Evolutionary conservation across 805 yeast species (phyloP).

Genomic region (Blastobotrys robertii): DNA sequence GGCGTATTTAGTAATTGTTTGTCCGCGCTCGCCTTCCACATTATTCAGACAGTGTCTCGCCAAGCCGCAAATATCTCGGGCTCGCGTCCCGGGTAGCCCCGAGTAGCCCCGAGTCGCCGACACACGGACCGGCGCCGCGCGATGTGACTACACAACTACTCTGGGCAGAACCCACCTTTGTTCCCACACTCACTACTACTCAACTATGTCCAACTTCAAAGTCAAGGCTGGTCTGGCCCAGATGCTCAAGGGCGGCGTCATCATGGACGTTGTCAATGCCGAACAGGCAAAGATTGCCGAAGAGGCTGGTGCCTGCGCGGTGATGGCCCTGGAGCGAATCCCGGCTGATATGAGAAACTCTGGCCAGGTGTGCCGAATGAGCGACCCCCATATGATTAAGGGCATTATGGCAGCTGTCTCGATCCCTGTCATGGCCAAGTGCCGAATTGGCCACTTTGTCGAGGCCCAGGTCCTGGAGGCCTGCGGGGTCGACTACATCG

Average conservation of each 20-base stretch:
- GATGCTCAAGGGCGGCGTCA: conserved; percentile 59
- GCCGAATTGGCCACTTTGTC: conserved; percentile 72
- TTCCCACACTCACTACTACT: neutral
- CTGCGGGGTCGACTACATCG: conserved; percentile 67
- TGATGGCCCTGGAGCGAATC: conserved; percentile 77
- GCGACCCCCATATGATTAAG: conserved; percentile 71
- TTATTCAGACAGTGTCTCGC: too few relatives aligned
- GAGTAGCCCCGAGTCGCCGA: neutral
- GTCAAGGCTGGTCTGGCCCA: conserved; percentile 74
- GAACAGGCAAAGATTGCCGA: conserved; percentile 79
- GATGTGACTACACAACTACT: neutral
- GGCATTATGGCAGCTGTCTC: conserved; percentile 55
- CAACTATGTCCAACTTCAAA: conserved; percentile 10
- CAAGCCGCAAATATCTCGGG: neutral
- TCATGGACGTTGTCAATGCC: conserved; percentile 46
- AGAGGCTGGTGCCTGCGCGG: conserved; percentile 80
- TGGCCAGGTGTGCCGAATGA: conserved; percentile 80
- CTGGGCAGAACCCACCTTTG: neutral
- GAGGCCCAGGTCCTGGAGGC: conserved; percentile 73
- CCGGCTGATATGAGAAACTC: conserved; percentile 79
- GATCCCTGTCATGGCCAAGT: conserved; percentile 69
- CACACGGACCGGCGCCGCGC: neutral
- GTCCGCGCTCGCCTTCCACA: too few relatives aligned
- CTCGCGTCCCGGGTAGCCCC: neutral
- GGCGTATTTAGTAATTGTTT: neutral